Evolutionary conservation across 495 filamentous ascomycete species (phyloP).

Genomic region (Geoglossum glabrum): DNA sequence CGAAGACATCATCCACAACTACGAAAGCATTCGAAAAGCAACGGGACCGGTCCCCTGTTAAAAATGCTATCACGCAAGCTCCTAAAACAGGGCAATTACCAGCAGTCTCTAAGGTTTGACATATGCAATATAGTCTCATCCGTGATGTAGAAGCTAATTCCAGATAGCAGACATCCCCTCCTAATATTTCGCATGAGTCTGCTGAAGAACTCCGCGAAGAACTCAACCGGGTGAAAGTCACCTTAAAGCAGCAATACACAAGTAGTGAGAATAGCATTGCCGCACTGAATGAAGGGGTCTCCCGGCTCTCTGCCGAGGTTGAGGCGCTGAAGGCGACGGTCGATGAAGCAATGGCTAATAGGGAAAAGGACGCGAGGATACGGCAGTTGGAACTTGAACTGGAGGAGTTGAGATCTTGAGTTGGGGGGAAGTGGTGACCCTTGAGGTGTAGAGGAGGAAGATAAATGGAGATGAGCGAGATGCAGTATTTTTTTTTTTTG

Average conservation of each 20-base stretch:
- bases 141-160: background rate
- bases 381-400: conserved; percentile 48
- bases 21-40: conserved; percentile 10
- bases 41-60: background rate
- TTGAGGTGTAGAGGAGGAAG: too few relatives aligned
- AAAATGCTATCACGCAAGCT: background rate
- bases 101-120: background rate
- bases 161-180: conserved; percentile 6
- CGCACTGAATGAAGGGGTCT: conserved; percentile 41
- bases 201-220: conserved; percentile 15
- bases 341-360: conserved; percentile 23
- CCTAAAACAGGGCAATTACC: background rate
- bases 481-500: too few relatives aligned
- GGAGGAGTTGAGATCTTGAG: conserved; percentile 28
- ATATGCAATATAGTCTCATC: conserved; percentile 7
- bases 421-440: background rate
- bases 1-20: background rate
- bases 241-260: conserved; percentile 42
- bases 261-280: conserved; percentile 40
- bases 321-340: conserved; percentile 47
- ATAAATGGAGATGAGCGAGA: background rate
- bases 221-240: conserved; percentile 42
- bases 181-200: conserved; percentile 9
- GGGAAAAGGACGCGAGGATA: conserved; percentile 43
- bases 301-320: conserved; percentile 42